Base-by-base conservation (phyloP, 139 green algal genomes). In the Micractinium sp. region DNA sequence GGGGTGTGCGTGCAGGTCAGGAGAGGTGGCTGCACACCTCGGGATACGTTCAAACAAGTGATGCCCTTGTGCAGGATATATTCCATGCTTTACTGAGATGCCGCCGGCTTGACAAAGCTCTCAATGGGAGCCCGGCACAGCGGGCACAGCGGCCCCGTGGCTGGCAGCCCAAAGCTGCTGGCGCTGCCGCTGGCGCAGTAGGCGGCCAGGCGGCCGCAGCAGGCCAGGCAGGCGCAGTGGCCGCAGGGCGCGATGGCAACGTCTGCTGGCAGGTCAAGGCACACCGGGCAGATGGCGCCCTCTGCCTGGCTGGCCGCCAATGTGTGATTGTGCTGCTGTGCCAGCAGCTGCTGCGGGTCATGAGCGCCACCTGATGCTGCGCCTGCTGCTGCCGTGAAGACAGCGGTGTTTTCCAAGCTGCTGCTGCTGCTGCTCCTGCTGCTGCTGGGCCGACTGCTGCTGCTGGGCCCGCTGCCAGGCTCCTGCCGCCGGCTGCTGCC, bases 111-210 rank as follows among this genome's bases (percentile, higher is more conserved):
- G 27, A 15, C 29, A 61, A 87, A 87, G 27, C 25, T 56, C 41
- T 87, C 83, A n/a, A 87, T 87, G 14, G 27, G 25, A 2, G 35
- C 67, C 25, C 83, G 41, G 83, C 83, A 87, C 83, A 87, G 83
- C 83, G 83, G 83, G 67, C 83, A 87, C 83, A 87, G 83, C 67
- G 83, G 83, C 33, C 67, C 47, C 3, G 47, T n/a, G 63, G 76
- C 35, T 14, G 83, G 83, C 83, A 87, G 39, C 23, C 83, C 83
- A 67, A 87, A 87, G 12, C 27, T 33, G 13, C 27, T n/a, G 81
- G 56, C 39, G 81, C 47, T 56, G 56, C n/a, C 3, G 83, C 38
- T 87, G 27, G 78, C 41, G 31, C 78, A 84, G 67, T 80, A 87
- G 7, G 83, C 56, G 0, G 71, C 83, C 27, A 87, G 67, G 23